Conservation (phyloP, 208 protist species). For the Naegleria lovaniensis region DNA sequence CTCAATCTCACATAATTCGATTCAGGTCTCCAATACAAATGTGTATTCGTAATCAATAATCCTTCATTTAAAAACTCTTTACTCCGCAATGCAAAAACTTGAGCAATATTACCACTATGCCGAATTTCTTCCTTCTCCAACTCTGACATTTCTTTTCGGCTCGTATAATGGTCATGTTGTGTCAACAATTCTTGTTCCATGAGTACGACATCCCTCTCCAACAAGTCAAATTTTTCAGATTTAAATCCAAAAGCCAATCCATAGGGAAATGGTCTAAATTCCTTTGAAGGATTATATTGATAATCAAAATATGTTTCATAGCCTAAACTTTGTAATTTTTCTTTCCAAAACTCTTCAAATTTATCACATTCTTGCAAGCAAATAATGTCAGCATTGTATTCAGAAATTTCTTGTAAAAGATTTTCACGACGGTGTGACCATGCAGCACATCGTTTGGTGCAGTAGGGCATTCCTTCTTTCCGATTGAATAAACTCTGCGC, state of each 20-base stretch:
- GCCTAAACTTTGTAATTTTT: background rate
- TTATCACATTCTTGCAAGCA: background rate
- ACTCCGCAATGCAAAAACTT: background rate
- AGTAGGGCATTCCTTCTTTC: background rate
- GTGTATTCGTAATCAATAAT: background rate
- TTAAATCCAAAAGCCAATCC: background rate
- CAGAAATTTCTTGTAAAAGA: background rate
- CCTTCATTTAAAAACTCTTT: background rate
- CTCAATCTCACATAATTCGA: background rate
- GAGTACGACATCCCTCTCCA: background rate
- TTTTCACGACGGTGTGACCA: background rate
- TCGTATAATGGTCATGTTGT: background rate
- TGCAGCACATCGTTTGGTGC: background rate
- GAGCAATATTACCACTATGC: background rate
- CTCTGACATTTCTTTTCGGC: background rate
- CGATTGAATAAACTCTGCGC: background rate
- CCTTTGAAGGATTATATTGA: background rate
- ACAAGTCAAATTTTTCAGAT: background rate
- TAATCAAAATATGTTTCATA: background rate
- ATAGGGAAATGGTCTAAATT: background rate
- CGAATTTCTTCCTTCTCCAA: background rate
- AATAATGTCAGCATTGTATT: background rate
- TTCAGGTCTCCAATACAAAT: background rate
- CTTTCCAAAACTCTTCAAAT: background rate
- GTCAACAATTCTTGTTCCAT: background rate